Evolutionary conservation across 2,329 filamentous ascomycete genomes (phyloP), one percentile per base, ranked within the genome.

Genomic region (Cordyceps militaris): DNA sequence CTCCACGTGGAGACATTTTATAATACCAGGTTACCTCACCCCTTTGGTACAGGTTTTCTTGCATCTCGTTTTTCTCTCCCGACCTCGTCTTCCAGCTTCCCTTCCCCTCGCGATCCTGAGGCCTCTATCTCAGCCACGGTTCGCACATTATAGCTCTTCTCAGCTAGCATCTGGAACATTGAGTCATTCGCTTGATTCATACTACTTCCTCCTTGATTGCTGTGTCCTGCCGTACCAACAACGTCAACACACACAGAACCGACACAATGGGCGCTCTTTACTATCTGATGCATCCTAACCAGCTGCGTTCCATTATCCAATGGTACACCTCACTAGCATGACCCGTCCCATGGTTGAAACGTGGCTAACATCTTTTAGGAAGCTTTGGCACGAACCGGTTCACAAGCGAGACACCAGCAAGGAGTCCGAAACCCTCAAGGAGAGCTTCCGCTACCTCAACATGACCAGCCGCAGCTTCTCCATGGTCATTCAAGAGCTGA

Each of bases 351-450:
- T 43, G 3, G 21, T 32, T 11, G 24, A 6, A 23, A 43, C 16
- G 19, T 28, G 2, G 59, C 65, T 69, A 53, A 66, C 66, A 54
- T 46, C 32, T 40, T 28, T 61, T 50, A 96, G 91, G 91, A 96
- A 96, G 77, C 77, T 96, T 66, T 97, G 92, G 91, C 94, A 97
- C 76, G 91, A 96, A 63, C 88, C 94, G 13, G 91, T 96, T 21
- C 91, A 97, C 77, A 83, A 81, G 69, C 89, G 93, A 69, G 82
- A 96, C 68, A 80, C 83, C 62, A 78, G 79, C 61, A 89, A 89
- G 64, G 94, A 97, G 74, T 79, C 85, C 28, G 76, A 80, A 56
- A 87, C 87, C 16, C 81, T 95, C 61, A 83, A 84, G 71, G 80
- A 85, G 79, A 97, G 94, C 79, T 97, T 96, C 77, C 77, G 88